Evolutionary conservation across 139 green algal genomes (phyloP).

Genomic region (Pycnococcus provasolii): DNA sequence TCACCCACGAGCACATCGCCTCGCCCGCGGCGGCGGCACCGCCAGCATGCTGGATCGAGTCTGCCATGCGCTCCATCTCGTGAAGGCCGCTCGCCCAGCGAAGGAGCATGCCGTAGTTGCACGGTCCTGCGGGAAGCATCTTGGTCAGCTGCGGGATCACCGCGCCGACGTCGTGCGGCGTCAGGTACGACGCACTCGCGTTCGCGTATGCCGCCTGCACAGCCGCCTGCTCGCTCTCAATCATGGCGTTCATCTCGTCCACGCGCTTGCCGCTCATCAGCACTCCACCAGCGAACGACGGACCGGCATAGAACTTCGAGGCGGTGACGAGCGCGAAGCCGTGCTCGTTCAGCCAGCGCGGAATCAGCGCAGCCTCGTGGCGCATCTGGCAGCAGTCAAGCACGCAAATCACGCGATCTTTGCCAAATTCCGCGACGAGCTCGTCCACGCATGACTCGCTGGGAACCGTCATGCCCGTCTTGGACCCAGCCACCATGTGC

Average conservation of each 20-base stretch:
- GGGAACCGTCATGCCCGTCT: slow-evolving; percentile 10
- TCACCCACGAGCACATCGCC: slow-evolving; percentile 6
- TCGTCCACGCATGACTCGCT: background rate
- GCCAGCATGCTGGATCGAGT: background rate
- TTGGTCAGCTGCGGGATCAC: slow-evolving; percentile 3
- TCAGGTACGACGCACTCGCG: slow-evolving; percentile 12
- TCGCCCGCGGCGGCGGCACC: background rate
- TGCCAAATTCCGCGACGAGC: slow-evolving; percentile 11
- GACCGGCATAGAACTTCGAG: slow-evolving; percentile 19
- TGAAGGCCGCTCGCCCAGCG: slow-evolving; percentile 13
- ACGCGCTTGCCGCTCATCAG: background rate
- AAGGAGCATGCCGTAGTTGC: slow-evolving; percentile 15
- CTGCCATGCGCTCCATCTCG: slow-evolving; percentile 15
- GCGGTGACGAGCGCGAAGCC: slow-evolving; percentile 7
- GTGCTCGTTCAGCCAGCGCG: slow-evolving; percentile 5
- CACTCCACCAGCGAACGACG: slow-evolving; percentile 11
- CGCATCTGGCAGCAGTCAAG: slow-evolving; percentile 21
- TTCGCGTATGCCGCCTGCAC: slow-evolving; percentile 3
- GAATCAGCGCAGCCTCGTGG: slow-evolving; percentile 1
- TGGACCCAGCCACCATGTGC: slow-evolving; percentile 15
- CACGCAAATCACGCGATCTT: slow-evolving; percentile 6
- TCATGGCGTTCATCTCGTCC: slow-evolving; percentile 3
- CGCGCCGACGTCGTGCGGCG: slow-evolving; percentile 11
- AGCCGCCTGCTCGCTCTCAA: background rate
- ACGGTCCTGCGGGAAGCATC: background rate